Evolutionary conservation across 306 rosid genomes (phyloP).

Genomic region (Echinosophora koreensis): DNA sequence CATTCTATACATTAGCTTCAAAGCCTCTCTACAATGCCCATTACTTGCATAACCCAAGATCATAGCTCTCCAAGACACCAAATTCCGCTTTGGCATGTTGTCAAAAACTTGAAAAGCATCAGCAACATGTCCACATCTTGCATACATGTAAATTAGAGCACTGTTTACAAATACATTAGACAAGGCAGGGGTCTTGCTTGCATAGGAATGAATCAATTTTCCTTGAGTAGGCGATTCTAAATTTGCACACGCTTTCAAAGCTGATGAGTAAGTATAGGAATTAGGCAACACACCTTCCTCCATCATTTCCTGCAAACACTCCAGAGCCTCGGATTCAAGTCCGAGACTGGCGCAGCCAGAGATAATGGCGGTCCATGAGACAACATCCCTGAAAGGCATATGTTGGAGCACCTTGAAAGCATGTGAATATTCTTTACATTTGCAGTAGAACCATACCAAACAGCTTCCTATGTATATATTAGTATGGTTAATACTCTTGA

Average conservation of each 20-base stretch:
- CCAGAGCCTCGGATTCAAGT: slow-evolving; percentile 77
- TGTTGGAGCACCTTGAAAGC: slow-evolving; percentile 77
- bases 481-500: slow-evolving; percentile 55
- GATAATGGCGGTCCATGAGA: slow-evolving; percentile 95
- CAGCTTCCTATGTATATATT: slow-evolving; percentile 71
- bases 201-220: slow-evolving; percentile 75
- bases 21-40: slow-evolving; percentile 80
- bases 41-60: slow-evolving; percentile 84
- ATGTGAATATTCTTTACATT: slow-evolving; percentile 65
- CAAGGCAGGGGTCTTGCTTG: slow-evolving; percentile 74
- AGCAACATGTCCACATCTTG: slow-evolving; percentile 77
- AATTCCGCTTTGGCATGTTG: slow-evolving; percentile 80
- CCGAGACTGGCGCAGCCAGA: slow-evolving; percentile 80
- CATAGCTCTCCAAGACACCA: slow-evolving; percentile 94
- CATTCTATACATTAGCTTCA: slow-evolving; percentile 86
- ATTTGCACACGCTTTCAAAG: slow-evolving; percentile 86
- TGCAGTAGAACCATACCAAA: slow-evolving; percentile 94
- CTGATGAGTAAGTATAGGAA: slow-evolving; percentile 79
- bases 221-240: slow-evolving; percentile 69
- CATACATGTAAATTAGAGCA: slow-evolving; percentile 83
- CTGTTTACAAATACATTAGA: slow-evolving; percentile 85
- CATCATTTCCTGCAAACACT: slow-evolving; percentile 73
- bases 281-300: slow-evolving; percentile 89
- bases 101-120: slow-evolving; percentile 85
- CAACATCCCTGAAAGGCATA: slow-evolving; percentile 84